phyloP scores from a whole-genome alignment of 2,329 filamentous ascomycete species.

The Alternaria longipes region DNA sequence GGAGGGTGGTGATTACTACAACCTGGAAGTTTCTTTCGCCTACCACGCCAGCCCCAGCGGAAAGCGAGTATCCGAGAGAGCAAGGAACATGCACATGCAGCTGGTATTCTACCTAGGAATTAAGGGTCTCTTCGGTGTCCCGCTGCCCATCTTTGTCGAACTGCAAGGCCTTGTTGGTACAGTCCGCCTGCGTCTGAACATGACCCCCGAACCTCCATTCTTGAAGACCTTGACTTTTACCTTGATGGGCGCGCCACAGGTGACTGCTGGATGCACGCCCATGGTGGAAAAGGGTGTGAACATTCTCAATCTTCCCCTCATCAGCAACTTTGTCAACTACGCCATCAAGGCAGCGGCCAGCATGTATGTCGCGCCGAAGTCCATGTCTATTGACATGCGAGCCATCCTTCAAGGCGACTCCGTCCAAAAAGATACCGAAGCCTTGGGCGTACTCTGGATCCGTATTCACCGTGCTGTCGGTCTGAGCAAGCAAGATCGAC shows the following conservation, averaged over 20 bases:
- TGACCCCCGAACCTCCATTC: slow-evolving; percentile 91
- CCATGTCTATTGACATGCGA: slow-evolving; percentile 87
- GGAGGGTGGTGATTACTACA: slow-evolving; percentile 91
- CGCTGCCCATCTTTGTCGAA: slow-evolving; percentile 87
- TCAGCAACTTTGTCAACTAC: slow-evolving; percentile 97
- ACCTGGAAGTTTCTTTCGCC: slow-evolving; percentile 87
- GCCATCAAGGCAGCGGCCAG: slow-evolving; percentile 86
- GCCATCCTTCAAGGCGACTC: slow-evolving; percentile 92
- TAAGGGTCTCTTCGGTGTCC: slow-evolving; percentile 87
- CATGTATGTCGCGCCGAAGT: slow-evolving; percentile 93
- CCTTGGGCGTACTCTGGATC: slow-evolving; percentile 90
- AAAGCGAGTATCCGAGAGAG: slow-evolving; percentile 77
- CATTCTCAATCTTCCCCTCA: slow-evolving; percentile 87
- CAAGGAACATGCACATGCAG: slow-evolving; percentile 97
- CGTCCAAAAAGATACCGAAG: slow-evolving; percentile 86
- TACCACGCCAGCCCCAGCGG: slow-evolving; percentile 86
- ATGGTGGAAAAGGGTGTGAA: slow-evolving; percentile 94
- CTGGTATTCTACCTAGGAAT: slow-evolving; percentile 92
- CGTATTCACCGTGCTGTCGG: slow-evolving; percentile 87
- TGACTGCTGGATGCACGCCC: slow-evolving; percentile 87
- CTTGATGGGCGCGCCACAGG: slow-evolving; percentile 90
- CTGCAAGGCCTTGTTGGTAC: slow-evolving; percentile 91
- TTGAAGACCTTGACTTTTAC: slow-evolving; percentile 92
- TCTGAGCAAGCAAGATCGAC: slow-evolving; percentile 88
- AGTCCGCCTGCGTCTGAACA: slow-evolving; percentile 79